Percentiles rank a stretch among this genome's conserved stretches.
Evolutionary conservation across 192 early-diverging fungal genomes (phyloP).

Genomic region (Chytriomyces confervae): DNA sequence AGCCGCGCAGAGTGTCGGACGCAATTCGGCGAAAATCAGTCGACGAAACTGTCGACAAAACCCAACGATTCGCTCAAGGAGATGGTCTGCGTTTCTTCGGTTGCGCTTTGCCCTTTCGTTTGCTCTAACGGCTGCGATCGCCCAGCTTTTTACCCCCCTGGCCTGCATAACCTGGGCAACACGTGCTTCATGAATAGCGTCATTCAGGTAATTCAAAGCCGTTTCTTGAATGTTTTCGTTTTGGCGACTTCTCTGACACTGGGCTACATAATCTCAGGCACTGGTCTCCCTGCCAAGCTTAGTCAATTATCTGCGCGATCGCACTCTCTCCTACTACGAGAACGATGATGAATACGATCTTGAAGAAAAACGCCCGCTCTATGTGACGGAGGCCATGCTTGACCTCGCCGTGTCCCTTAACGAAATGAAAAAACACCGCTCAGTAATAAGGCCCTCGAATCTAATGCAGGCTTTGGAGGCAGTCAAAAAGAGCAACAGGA

Average conservation of each 20-base stretch:
- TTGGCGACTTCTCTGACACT: neutral
- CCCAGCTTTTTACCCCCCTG: conserved; percentile 57
- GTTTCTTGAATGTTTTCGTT: neutral
- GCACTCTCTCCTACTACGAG: conserved; percentile 25
- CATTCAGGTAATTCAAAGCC: conserved; percentile 64
- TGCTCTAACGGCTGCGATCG: too few relatives aligned
- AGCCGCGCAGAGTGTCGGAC: too few relatives aligned
- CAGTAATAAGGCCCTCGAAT: conserved; percentile 32
- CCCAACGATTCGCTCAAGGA: too few relatives aligned
- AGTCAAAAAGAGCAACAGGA: conserved; percentile 37
- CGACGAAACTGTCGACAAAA: too few relatives aligned
- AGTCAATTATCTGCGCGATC: conserved; percentile 41
- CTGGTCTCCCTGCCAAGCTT: conserved; percentile 45
- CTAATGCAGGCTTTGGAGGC: conserved; percentile 44
- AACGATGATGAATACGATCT: neutral
- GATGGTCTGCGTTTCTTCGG: too few relatives aligned
- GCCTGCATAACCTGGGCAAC: conserved; percentile 83
- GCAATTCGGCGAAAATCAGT: too few relatives aligned
- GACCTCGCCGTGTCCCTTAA: conserved; percentile 40
- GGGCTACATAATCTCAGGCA: conserved; percentile 26
- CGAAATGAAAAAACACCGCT: neutral
- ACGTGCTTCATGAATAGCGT: conserved; percentile 90
- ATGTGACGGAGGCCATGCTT: conserved; percentile 35
- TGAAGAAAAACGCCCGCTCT: conserved; percentile 15
- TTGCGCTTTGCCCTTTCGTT: too few relatives aligned